A percentile compares a stretch with the other conserved stretches of the same genome.
phyloP scores from a whole-genome alignment of 148 eudicot species.

The Fagopyrum esculentum region DNA sequence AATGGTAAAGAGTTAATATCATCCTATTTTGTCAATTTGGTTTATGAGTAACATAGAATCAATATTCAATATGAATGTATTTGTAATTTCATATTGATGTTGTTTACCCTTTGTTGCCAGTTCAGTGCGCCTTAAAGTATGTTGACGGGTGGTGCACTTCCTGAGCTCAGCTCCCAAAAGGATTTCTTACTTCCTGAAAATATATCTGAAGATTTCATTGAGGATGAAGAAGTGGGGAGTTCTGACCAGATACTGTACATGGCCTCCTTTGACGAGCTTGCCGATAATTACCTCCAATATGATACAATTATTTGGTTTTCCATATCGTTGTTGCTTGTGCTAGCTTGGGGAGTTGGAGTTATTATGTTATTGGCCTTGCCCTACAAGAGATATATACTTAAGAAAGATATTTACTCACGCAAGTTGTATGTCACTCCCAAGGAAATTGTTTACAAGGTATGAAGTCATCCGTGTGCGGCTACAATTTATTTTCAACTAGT shows the following conservation, averaged over 20 bases:
- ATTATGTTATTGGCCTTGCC: conserved; percentile 79
- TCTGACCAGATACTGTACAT: conserved; percentile 45
- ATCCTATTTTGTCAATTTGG: not conserved
- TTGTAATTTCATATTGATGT: not conserved
- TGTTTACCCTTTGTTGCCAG: not conserved
- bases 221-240: conserved; percentile 43
- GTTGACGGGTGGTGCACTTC: conserved; percentile 56
- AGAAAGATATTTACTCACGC: conserved; percentile 66
- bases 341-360: conserved; percentile 89
- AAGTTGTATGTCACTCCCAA: conserved; percentile 64
- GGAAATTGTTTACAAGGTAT: conserved; percentile 75
- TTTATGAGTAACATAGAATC: not conserved
- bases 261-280: conserved; percentile 85
- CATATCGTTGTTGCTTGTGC: conserved; percentile 65
- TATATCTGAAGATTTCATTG: conserved; percentile 29
- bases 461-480: not conserved
- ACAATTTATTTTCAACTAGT: not conserved
- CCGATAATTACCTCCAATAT: conserved; percentile 41
- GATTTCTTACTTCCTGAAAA: conserved; percentile 50
- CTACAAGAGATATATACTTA: conserved; percentile 58
- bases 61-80: not conserved
- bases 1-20: not conserved
- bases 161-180: conserved; percentile 34
- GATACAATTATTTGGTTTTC: conserved; percentile 81
- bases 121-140: conserved; percentile 24